Evolutionary conservation across 1,139 yeast species (phyloP).

Genomic region (Candida sp.): DNA sequence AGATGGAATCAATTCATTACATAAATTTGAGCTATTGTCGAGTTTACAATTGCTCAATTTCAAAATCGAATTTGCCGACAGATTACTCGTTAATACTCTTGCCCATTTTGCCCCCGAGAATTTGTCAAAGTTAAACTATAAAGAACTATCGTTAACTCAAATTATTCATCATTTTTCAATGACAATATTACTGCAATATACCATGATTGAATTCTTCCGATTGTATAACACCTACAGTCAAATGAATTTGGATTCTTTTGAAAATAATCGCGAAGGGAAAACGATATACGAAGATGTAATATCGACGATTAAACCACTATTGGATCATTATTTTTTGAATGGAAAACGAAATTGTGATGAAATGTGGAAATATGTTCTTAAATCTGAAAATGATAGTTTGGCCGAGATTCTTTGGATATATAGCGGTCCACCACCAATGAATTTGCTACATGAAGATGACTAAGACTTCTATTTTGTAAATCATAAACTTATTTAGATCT

Average conservation of each 20-base stretch:
- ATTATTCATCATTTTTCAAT: not conserved
- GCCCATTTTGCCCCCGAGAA: not conserved
- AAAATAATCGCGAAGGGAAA: conserved; percentile 1
- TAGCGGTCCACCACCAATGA: conserved; percentile 1
- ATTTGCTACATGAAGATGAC: not conserved
- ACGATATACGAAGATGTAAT: conserved; percentile 4
- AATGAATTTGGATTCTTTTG: conserved; percentile 2
- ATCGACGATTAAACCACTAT: conserved; percentile 1
- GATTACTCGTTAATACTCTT: conserved; percentile 3
- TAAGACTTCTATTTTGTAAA: not conserved
- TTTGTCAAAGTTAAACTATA: not conserved
- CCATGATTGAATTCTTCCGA: conserved; percentile 7
- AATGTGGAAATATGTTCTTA: conserved; percentile 8
- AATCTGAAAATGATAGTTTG: conserved; percentile 6
- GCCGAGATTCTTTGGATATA: conserved; percentile 5
- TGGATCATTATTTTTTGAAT: conserved; percentile 2
- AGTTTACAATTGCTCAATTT: conserved; percentile 7
- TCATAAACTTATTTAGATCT: not conserved
- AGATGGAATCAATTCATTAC: conserved; percentile 12
- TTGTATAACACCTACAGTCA: conserved; percentile 5
- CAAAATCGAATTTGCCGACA: conserved; percentile 1
- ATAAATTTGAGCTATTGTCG: conserved; percentile 11
- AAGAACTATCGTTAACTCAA: not conserved
- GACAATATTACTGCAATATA: not conserved
- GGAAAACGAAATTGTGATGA: conserved; percentile 3